A percentile compares a stretch with the other conserved stretches of the same genome.
Evolutionary conservation across 2,329 filamentous ascomycete species (phyloP).

Genomic region (Neopestalotiopsis rosae): DNA sequence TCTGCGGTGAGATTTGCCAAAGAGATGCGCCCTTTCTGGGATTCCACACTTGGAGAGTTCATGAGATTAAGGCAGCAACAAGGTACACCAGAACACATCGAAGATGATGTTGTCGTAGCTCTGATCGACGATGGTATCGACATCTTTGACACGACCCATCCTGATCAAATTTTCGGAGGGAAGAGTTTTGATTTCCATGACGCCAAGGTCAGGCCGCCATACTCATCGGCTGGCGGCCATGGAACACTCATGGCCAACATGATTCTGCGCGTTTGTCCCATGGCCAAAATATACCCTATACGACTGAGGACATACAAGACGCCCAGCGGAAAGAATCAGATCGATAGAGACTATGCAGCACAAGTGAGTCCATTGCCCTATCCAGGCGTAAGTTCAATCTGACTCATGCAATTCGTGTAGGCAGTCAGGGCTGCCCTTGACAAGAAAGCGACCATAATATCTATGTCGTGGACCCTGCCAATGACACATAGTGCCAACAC

Average conservation of each 20-base stretch:
- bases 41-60: neutral
- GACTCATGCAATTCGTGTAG: too few relatives aligned
- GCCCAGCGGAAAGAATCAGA: too few relatives aligned
- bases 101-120: slow-evolving; percentile 17
- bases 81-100: neutral
- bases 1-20: neutral
- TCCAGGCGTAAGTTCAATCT: too few relatives aligned
- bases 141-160: neutral
- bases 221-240: neutral
- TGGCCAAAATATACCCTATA: slow-evolving; percentile 15
- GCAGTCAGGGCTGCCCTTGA: too few relatives aligned
- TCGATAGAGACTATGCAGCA: too few relatives aligned
- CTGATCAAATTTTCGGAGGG: slow-evolving; percentile 11
- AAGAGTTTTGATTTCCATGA: slow-evolving; percentile 23
- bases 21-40: neutral
- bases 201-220: slow-evolving; percentile 18
- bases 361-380: too few relatives aligned
- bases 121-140: slow-evolving; percentile 18
- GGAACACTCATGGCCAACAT: slow-evolving; percentile 21
- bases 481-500: too few relatives aligned
- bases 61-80: neutral
- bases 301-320: neutral
- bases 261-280: slow-evolving; percentile 18
- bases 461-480: too few relatives aligned
- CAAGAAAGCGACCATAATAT: too few relatives aligned